Base-by-base conservation (phyloP, 148 eudicot genomes). In the Amaranthus hypochondriacus region DNA sequence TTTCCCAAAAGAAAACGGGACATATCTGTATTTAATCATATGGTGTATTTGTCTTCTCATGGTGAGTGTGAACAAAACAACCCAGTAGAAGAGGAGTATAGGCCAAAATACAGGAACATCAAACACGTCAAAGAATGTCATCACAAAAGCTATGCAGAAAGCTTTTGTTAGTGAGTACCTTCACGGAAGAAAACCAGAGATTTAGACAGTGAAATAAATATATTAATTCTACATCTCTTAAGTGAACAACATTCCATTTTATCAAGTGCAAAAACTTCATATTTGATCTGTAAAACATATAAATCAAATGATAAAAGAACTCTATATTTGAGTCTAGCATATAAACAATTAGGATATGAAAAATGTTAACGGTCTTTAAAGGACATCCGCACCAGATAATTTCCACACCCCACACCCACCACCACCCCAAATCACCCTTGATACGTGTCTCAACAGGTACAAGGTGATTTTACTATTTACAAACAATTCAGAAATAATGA, bases 41-140 rank as follows among this genome's bases (percentile, higher is more conserved):
- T 87, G 90, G 11, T 81, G 83, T 83, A 87, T 85, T 62, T 87
- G 90, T 77, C 83, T 77, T 77, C 84, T 87, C 88, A 87, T 87
- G 76, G 90, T 87, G 66, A 85, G 83, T 7, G 90, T 83, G 79
- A 87, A 85, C 70, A 87, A 70, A 69, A 85, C 76, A 73, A 87
- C 70, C 90, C 90, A 87, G 79, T 87, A 87, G 83, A 87, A 81
- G 55, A 85, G 77, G 53, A 87, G 87, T 56, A 87, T 85, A 0
- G 90, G 90, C 90, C 90, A 87, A 76, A 83, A 87, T 53, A 85
- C 90, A 0, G 90, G 90, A 59, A 87, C 90, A 75, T 87, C 90
- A 85, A 87, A 87, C 56, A 79, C 73, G 52, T 80, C 72, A 72
- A 75, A 84, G 83, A 85, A 85, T 59, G 88, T 87, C 83, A 81